Evolutionary conservation across 495 filamentous ascomycete species (phyloP).

Genomic region (Thozetella sp.): DNA sequence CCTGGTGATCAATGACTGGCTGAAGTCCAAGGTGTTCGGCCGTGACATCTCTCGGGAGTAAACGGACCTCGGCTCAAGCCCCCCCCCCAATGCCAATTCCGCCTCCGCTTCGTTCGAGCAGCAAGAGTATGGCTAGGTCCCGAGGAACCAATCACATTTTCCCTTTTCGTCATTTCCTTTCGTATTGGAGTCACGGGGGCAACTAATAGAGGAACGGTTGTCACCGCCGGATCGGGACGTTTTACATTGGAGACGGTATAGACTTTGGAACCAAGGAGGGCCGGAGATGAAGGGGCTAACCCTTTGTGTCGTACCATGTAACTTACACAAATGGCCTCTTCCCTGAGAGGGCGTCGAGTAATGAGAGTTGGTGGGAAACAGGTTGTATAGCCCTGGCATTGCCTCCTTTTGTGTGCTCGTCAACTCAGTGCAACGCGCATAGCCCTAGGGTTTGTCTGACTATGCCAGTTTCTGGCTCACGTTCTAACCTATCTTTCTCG

Average conservation of each 20-base stretch:
- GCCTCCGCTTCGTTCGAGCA: slow-evolving; percentile 4
- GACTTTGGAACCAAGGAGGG: not conserved
- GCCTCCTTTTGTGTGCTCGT: no score
- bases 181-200: slow-evolving; percentile 16
- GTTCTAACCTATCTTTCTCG: no score
- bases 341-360: no score
- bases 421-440: no score
- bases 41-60: slow-evolving; percentile 95
- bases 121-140: slow-evolving; percentile 1
- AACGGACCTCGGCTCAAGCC: slow-evolving; percentile 14
- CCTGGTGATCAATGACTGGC: slow-evolving; percentile 90
- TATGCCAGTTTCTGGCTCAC: no score
- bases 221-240: slow-evolving; percentile 2
- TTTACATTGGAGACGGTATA: slow-evolving; percentile 10
- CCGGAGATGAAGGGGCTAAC: no score
- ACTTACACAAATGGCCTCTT: no score
- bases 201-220: slow-evolving; percentile 13
- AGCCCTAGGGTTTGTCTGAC: no score
- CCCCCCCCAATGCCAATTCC: not conserved
- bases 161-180: slow-evolving; percentile 6
- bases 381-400: no score
- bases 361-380: no score
- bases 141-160: slow-evolving; percentile 8
- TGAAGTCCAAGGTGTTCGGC: slow-evolving; percentile 93
- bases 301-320: no score